Evolutionary conservation across 768 basidiomycete genomes (phyloP), one percentile per base, ranked within the genome.

Genomic region (Hygrocybe coccinea): DNA sequence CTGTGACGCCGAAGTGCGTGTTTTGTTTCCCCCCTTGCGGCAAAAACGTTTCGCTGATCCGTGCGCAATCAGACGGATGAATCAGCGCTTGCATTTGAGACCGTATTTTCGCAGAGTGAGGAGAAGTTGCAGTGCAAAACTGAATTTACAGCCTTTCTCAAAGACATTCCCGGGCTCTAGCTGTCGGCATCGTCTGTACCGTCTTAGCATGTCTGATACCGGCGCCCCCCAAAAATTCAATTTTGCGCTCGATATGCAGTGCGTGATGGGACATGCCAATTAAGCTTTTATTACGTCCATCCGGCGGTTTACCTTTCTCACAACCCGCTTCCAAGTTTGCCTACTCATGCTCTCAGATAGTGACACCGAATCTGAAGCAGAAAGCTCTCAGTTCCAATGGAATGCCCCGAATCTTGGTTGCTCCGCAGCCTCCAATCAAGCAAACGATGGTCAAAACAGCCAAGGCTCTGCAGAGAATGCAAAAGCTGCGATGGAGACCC

Each of bases 1-100:
- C 66, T 83, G 74, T 62, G 84, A 83, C 60, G 76, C 76, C 37
- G 78, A 81, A 71, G 90, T 91, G 59, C 54, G 81, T 67, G 52
- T 34, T 38, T 51, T 21, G 15, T 43, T 24, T 38, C 21, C 29
- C n/a, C 17, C 15, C 17, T 54, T 50, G 44, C 50, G 33, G 43
- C 9, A 47, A 51, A 56, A 49, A 55, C 60, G 60, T 50, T 58
- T 52, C 33, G 49, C n/a, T 29, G 55, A 50, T 22, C n/a, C n/a
- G 33, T n/a, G 29, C 17, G 2, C 22, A 11, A 55, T 5, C 64
- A 92, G 89, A 79, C 80, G 14, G 69, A 68, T 6, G 80, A 85
- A 61, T 81, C 87, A 3, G 77, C 68, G 17, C 71, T 76, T 35
- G 75, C 75, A 6, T 83, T 88, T 55, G 83, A 86, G 59, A 69